These are phyloP conservation scores for Candida parachauliodes DNA, from an alignment of 805 yeast species.

Conservation along the genomic window DNA sequence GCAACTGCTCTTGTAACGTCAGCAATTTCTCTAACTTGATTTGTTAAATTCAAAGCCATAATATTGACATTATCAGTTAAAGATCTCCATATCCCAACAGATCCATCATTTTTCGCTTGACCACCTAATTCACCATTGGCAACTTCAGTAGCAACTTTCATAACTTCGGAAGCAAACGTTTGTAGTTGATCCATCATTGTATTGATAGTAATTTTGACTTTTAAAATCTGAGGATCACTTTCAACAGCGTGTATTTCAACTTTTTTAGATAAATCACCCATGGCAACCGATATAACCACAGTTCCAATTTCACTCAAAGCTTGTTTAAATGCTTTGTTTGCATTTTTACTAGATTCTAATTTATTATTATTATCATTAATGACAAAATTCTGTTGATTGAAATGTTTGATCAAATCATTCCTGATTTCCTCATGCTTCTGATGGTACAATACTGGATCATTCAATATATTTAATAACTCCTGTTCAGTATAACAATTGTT, in stretches of 20 bases:
- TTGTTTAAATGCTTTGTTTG: constrained; percentile 67
- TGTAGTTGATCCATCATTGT: constrained; percentile 87
- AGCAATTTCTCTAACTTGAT: constrained; percentile 72
- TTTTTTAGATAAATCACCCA: constrained; percentile 81
- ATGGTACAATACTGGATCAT: constrained; percentile 34
- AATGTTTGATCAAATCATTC: constrained; percentile 24
- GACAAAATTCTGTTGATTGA: constrained; percentile 27
- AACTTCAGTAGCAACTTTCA: constrained; percentile 83
- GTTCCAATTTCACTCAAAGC: constrained; percentile 79
- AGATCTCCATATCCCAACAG: constrained; percentile 84
- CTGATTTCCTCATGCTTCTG: constrained; percentile 28
- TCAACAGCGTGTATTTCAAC: constrained; percentile 71
- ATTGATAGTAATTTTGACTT: constrained; percentile 77
- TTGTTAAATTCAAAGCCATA: constrained; percentile 81
- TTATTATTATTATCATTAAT: constrained; percentile 26
- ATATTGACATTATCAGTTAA: constrained; percentile 81
- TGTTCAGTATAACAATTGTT: constrained; percentile 7
- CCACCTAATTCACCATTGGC: constrained; percentile 91
- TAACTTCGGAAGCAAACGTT: constrained; percentile 76
- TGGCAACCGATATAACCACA: constrained; percentile 83
- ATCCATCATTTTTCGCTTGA: constrained; percentile 79
- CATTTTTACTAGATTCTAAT: constrained; percentile 38
- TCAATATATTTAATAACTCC: constrained; percentile 32
- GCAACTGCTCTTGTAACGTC: constrained; percentile 90
- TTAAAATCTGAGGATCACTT: constrained; percentile 73